These are phyloP conservation scores for Tillandsia fasciculata DNA, from an alignment of 176 grass and related monocot species.

Conservation along the genomic window DNA sequence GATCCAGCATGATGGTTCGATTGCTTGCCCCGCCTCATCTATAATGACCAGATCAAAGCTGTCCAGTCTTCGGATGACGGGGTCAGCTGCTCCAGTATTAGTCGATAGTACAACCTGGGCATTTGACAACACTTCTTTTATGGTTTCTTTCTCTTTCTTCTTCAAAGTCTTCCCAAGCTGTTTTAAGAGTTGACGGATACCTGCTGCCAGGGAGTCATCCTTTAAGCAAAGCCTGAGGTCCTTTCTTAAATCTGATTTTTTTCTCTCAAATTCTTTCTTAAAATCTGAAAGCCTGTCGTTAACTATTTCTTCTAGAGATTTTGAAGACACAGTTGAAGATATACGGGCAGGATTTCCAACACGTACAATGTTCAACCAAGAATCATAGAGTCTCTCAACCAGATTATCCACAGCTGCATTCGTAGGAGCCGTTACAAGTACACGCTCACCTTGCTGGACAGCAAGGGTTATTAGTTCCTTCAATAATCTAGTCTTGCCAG, in stretches of 20 bases:
- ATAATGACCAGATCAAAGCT: constrained; percentile 83
- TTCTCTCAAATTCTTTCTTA: constrained; percentile 87
- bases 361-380: constrained; percentile 71
- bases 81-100: constrained; percentile 74
- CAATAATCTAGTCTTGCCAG: constrained; percentile 79
- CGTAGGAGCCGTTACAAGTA: constrained; percentile 79
- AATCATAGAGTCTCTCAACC: constrained; percentile 64
- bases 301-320: constrained; percentile 73
- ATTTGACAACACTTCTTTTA: constrained; percentile 64
- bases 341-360: constrained; percentile 86
- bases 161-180: constrained; percentile 77
- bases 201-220: constrained; percentile 84
- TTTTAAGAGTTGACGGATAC: constrained; percentile 87
- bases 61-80: constrained; percentile 56
- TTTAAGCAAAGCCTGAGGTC: constrained; percentile 81
- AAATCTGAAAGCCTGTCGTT: constrained; percentile 55
- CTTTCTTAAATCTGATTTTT: constrained; percentile 79
- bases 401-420: constrained; percentile 82
- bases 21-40: constrained; percentile 87
- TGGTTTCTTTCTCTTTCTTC: constrained; percentile 83
- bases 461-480: constrained; percentile 59
- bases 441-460: constrained; percentile 74
- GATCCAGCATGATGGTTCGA: constrained; percentile 91
- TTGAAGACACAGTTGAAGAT: constrained; percentile 64
- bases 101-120: constrained; percentile 80